Base-by-base conservation (phyloP, 176 grass and related monocot species). In the Pontederia paniculata region DNA sequence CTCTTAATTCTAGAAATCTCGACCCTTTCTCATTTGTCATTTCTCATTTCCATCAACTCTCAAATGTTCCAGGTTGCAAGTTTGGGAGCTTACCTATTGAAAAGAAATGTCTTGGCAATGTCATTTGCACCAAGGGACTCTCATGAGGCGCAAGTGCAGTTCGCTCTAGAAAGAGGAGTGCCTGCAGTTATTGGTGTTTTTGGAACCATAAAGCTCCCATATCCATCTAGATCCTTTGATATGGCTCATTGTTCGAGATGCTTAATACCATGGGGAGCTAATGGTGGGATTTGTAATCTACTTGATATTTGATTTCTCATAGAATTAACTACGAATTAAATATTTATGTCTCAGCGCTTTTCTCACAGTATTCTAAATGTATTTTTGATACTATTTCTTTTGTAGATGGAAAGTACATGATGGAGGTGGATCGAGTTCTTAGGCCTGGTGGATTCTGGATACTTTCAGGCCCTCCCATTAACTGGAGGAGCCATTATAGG, bases 391-490 rank as follows among this genome's bases (percentile, higher is more conserved):
- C 17, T 2, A 63, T 45, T 55, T 61, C 42, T 23, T 73, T 74
- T 74, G 9, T 66, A 96, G 90, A 75, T 76, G 90, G 90, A 74
- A 86, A 78, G 51, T 89, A 96, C 68, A 86, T 96, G 90, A 80
- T 96, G 76, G 90, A 96, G 70, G 79, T 96, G 59, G 85, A 96
- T 78, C 81, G 85, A 66, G 85, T 96, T 73, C 68, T 96, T 74
- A 86, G 90, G 59, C 82, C 90, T 78, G 90, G 90, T 68, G 90
- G 90, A 55, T 96, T 86, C 63, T 96, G 85, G 90, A 80, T 96
- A 57, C 76, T 96, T 16, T 96, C 90, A 49, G 90, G 90, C 41
- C 90, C 85, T 63, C 90, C 90, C 23, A 81, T 96, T 66, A 89
- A 89, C 57, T 96, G 85, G 85, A 86, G 82, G 73, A 70, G 10